A percentile compares a stretch with the other conserved stretches of the same genome.
phyloP scores from a whole-genome alignment of 2,329 filamentous ascomycete genomes.

The Trichoderma koningiopsis region DNA sequence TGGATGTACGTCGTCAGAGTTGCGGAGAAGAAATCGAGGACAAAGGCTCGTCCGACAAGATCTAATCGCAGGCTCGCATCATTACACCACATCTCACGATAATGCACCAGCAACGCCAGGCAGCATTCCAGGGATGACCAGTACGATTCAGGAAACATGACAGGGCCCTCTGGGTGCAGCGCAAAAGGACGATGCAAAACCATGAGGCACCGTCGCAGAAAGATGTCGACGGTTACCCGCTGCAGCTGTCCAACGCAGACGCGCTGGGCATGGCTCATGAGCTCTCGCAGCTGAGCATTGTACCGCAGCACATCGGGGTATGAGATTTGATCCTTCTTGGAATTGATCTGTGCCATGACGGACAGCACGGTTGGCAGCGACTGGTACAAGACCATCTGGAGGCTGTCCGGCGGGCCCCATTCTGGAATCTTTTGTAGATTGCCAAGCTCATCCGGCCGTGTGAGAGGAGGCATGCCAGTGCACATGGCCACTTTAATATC shows the following conservation, averaged over 20 bases:
- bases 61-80: slow-evolving; percentile 34
- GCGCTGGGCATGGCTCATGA: slow-evolving; percentile 37
- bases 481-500: slow-evolving; percentile 42
- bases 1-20: slow-evolving; percentile 40
- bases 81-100: slow-evolving; percentile 40
- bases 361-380: slow-evolving; percentile 38
- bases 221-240: slow-evolving; percentile 41
- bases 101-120: slow-evolving; percentile 40
- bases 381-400: slow-evolving; percentile 39
- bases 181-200: slow-evolving; percentile 42
- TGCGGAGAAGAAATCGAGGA: slow-evolving; percentile 43
- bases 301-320: slow-evolving; percentile 40
- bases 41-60: slow-evolving; percentile 39
- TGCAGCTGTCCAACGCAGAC: slow-evolving; percentile 38
- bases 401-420: slow-evolving; percentile 34
- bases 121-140: slow-evolving; percentile 44
- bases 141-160: slow-evolving; percentile 41
- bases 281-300: slow-evolving; percentile 38
- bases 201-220: slow-evolving; percentile 41
- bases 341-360: slow-evolving; percentile 39
- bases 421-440: slow-evolving; percentile 33
- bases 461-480: slow-evolving; percentile 41
- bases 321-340: slow-evolving; percentile 36
- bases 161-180: slow-evolving; percentile 38
- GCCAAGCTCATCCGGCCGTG: slow-evolving; percentile 37